Conservation (phyloP, 1,139 yeast genomes). For the Geotrichum candidum region DNA sequence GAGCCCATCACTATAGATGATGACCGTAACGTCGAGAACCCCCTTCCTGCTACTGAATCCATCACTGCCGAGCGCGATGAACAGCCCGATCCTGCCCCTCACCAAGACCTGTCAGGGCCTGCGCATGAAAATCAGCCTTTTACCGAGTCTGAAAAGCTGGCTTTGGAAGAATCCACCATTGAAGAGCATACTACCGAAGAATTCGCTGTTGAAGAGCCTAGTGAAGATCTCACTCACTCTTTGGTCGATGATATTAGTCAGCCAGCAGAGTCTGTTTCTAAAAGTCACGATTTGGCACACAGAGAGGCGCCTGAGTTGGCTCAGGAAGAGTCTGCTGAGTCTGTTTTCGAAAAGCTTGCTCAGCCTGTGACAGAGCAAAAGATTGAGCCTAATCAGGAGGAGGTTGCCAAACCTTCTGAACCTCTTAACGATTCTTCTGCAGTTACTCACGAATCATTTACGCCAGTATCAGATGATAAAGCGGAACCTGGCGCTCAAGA, state of each 20-base stretch:
- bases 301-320: neutral
- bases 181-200: neutral
- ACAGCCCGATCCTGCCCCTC: neutral
- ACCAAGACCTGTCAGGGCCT: neutral
- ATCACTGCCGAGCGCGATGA: neutral
- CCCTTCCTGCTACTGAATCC: neutral
- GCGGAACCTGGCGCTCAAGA: too few species aligned
- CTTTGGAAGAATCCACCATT: too few species aligned
- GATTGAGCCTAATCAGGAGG: neutral
- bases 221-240: neutral
- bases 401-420: neutral
- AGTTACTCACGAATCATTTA: too few species aligned
- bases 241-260: neutral
- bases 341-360: neutral
- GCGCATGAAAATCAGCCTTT: neutral
- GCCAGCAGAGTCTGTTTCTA: neutral
- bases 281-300: neutral
- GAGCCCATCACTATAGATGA: neutral
- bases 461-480: too few species aligned
- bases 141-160: neutral
- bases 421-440: neutral
- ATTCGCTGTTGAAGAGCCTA: neutral
- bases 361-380: neutral
- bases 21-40: neutral
- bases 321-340: neutral